A percentile compares a stretch with the other conserved stretches of the same genome.
Conservation (phyloP, 2,329 filamentous ascomycete species). For the Aspergillus ochraceus region DNA sequence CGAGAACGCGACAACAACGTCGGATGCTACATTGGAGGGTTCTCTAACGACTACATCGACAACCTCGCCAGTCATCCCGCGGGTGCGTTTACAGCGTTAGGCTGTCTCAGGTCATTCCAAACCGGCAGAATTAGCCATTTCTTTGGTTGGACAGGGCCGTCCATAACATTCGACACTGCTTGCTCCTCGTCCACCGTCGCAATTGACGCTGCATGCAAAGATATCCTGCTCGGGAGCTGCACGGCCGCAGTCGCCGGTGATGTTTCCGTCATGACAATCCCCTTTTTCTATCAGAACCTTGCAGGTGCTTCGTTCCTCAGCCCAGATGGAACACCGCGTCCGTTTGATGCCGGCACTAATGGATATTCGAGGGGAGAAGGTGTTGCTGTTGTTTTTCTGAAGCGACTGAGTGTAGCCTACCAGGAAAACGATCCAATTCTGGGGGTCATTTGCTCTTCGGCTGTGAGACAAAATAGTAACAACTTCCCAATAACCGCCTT, state of each 20-base stretch:
- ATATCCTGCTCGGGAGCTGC: constrained; percentile 2
- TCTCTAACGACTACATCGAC: constrained; percentile 25
- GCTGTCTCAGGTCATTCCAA: constrained; percentile 14
- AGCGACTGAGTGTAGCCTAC: constrained; percentile 43
- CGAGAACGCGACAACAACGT: constrained; percentile 10
- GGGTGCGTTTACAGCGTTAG: constrained; percentile 26
- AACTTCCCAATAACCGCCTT: constrained; percentile 18
- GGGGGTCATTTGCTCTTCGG: constrained; percentile 36
- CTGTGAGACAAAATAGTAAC: constrained; percentile 33
- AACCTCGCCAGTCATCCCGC: constrained; percentile 27
- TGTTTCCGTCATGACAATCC: constrained; percentile 29
- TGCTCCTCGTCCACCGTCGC: constrained; percentile 26
- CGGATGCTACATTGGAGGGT: constrained; percentile 29
- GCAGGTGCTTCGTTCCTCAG: constrained; percentile 2
- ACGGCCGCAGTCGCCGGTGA: constrained; percentile 30
- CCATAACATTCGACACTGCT: constrained; percentile 6
- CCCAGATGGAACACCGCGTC: background rate
- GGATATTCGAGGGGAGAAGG: constrained; percentile 15
- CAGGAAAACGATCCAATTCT: constrained; percentile 48
- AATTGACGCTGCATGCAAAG: constrained; percentile 6
- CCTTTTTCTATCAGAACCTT: constrained; percentile 9
- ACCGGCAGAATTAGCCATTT: constrained; percentile 39
- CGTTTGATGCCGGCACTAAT: constrained; percentile 10
- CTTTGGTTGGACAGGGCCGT: constrained; percentile 44
- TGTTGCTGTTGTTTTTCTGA: constrained; percentile 3